A percentile compares a stretch with the other conserved stretches of the same genome.
These are phyloP conservation scores for Aspergillus pseudonomiae DNA, from an alignment of 2,329 filamentous ascomycete species.

Conservation along the genomic window DNA sequence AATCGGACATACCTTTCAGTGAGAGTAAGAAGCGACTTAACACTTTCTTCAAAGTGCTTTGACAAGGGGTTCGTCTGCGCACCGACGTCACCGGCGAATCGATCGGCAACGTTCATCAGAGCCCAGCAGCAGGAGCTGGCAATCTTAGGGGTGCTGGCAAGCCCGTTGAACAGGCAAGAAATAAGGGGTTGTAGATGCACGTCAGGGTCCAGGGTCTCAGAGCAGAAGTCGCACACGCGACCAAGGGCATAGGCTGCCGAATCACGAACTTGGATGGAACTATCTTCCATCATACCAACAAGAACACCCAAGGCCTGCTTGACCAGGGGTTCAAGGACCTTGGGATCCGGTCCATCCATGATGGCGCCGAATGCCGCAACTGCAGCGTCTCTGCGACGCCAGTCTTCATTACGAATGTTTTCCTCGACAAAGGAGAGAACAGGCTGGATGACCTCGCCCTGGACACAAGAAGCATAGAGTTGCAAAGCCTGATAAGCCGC, in stretches of 20 bases:
- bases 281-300: constrained; percentile 90
- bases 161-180: constrained; percentile 82
- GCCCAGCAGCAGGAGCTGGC: constrained; percentile 98
- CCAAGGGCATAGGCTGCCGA: constrained; percentile 95
- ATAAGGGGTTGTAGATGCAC: constrained; percentile 84
- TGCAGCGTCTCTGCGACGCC: constrained; percentile 92
- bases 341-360: constrained; percentile 96
- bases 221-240: constrained; percentile 91
- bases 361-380: constrained; percentile 97
- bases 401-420: constrained; percentile 87
- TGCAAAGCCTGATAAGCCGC: constrained; percentile 96
- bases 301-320: constrained; percentile 93
- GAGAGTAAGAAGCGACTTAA: constrained; percentile 80
- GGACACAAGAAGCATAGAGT: constrained; percentile 91
- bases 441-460: constrained; percentile 77
- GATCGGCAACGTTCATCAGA: constrained; percentile 95
- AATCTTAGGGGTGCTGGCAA: constrained; percentile 93
- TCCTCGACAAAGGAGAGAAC: constrained; percentile 90
- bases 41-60: constrained; percentile 89
- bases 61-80: constrained; percentile 81
- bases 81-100: constrained; percentile 85
- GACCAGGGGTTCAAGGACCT: constrained; percentile 87
- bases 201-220: constrained; percentile 84
- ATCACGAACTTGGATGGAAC: constrained; percentile 86
- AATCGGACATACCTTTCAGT: constrained; percentile 65